Conservation (phyloP, 306 rosid species). For the Castanea mollissima region DNA sequence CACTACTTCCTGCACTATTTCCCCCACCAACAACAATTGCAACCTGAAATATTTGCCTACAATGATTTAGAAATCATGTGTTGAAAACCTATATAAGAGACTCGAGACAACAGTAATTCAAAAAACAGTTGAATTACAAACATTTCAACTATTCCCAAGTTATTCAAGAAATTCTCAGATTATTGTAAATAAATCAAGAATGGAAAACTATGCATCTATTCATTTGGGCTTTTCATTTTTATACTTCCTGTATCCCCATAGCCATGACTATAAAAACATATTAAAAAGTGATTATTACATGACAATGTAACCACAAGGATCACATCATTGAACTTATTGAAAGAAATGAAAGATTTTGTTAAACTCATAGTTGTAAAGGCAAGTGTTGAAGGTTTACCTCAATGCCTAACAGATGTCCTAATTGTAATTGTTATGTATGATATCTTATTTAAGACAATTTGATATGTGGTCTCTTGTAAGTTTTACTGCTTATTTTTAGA, state of each 20-base stretch:
- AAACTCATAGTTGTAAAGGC: background rate
- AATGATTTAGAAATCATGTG: constrained; percentile 3
- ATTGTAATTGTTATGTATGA: no score
- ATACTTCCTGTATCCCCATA: background rate
- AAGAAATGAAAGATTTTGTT: background rate
- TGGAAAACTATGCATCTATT: background rate
- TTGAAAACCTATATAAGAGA: background rate
- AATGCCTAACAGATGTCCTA: constrained; percentile 38
- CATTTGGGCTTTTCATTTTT: background rate
- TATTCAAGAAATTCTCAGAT: background rate
- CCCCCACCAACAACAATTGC: constrained; percentile 97
- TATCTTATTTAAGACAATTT: no score
- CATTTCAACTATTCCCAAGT: background rate
- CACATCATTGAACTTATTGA: background rate
- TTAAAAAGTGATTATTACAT: background rate
- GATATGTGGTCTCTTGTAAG: no score
- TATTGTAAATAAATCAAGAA: background rate
- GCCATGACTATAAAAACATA: background rate
- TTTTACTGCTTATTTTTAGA: no score
- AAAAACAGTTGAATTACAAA: background rate
- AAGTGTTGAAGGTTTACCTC: constrained; percentile 51
- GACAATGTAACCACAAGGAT: background rate
- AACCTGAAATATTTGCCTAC: constrained; percentile 59
- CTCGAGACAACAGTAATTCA: background rate
- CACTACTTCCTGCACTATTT: constrained; percentile 84